Evolutionary conservation across 1,284 basidiomycete species (phyloP).

Genomic region (Heliocybe sulcata): DNA sequence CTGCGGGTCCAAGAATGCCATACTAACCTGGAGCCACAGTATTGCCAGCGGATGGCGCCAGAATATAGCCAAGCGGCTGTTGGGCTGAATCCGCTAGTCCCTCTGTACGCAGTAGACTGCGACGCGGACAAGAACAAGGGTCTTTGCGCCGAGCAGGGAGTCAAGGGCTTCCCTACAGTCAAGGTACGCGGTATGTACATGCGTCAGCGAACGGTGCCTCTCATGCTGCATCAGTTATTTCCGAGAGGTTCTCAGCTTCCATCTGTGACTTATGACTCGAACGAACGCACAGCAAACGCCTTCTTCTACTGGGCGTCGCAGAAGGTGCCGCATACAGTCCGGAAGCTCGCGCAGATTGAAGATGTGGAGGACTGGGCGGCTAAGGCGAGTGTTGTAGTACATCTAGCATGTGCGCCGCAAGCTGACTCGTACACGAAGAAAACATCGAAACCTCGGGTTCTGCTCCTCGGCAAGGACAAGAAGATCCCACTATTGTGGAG

Average conservation of each 20-base stretch:
- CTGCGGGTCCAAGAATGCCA: not conserved
- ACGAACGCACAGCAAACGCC: slow-evolving; percentile 65
- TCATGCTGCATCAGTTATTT: slow-evolving; percentile 44
- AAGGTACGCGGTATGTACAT: slow-evolving; percentile 39
- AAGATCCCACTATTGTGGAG: slow-evolving; percentile 84
- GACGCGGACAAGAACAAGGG: slow-evolving; percentile 79
- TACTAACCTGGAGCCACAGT: slow-evolving; percentile 30
- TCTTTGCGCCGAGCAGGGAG: slow-evolving; percentile 78
- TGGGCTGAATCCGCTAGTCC: slow-evolving; percentile 77
- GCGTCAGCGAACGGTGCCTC: not conserved
- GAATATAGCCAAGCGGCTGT: slow-evolving; percentile 81
- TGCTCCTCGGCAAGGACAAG: slow-evolving; percentile 72
- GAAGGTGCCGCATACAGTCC: slow-evolving; percentile 62
- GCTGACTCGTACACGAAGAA: slow-evolving; percentile 29
- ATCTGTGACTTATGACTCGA: slow-evolving; percentile 64
- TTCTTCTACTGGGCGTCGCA: slow-evolving; percentile 75
- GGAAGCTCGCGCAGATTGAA: slow-evolving; percentile 54
- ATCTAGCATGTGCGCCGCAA: not conserved
- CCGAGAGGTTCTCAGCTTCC: slow-evolving; percentile 62
- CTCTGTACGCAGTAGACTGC: slow-evolving; percentile 88
- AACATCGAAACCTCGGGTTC: slow-evolving; percentile 49
- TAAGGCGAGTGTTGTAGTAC: slow-evolving; percentile 33
- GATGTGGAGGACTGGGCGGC: slow-evolving; percentile 58
- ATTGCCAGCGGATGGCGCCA: slow-evolving; percentile 84
- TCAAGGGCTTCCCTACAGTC: slow-evolving; percentile 91